These are phyloP conservation scores for Boletus insuetus DNA, from an alignment of 768 basidiomycete genomes.

Conservation along the genomic window DNA sequence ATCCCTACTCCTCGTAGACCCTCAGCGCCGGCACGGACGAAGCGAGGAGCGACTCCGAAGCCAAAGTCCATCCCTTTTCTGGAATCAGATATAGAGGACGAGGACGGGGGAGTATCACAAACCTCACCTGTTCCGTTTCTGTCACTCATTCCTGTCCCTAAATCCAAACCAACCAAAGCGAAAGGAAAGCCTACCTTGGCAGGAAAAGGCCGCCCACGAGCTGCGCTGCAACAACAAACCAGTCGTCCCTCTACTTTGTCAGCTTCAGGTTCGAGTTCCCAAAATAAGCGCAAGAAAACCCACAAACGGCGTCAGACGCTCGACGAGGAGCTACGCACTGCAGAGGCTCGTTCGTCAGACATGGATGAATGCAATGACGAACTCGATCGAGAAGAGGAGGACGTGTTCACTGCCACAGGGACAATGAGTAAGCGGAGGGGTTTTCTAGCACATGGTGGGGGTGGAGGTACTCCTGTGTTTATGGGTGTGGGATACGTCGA, in stretches of 20 bases:
- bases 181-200: constrained; percentile 14
- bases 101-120: constrained; percentile 14
- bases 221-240: background rate
- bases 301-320: constrained; percentile 50
- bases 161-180: constrained; percentile 9
- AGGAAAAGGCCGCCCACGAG: constrained; percentile 20
- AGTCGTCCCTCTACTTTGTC: background rate
- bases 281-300: constrained; percentile 19
- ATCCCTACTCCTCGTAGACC: constrained; percentile 49
- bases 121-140: constrained; percentile 15
- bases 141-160: constrained; percentile 24
- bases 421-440: constrained; percentile 51
- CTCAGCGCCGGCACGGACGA: constrained; percentile 54
- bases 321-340: constrained; percentile 62
- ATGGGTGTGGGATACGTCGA: constrained; percentile 69
- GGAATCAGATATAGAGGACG: constrained; percentile 27
- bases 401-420: constrained; percentile 52
- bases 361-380: constrained; percentile 37
- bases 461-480: constrained; percentile 65
- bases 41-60: constrained; percentile 32
- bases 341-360: constrained; percentile 35
- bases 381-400: constrained; percentile 42
- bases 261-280: constrained; percentile 12
- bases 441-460: constrained; percentile 75
- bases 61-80: constrained; percentile 14